These are phyloP conservation scores for Phytophthora pini DNA, from an alignment of 352 stramenopile genomes.

Conservation along the genomic window DNA sequence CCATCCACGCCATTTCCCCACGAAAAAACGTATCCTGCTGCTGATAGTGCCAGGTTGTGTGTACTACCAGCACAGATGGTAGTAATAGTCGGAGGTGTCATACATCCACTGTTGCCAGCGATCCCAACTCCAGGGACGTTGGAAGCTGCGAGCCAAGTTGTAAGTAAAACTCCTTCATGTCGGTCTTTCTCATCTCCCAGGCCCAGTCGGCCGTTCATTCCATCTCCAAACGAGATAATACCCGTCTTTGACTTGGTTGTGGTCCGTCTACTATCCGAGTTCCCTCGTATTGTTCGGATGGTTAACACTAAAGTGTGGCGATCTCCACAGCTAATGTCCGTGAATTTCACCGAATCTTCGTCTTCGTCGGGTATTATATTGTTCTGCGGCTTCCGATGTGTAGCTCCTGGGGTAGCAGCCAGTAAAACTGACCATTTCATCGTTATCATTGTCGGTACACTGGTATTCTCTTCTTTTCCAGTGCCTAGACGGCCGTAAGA, in stretches of 20 bases:
- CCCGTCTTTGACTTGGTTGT: conserved; percentile 33
- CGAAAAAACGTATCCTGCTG: conserved; percentile 63
- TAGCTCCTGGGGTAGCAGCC: background rate
- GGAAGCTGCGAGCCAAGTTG: conserved; percentile 35
- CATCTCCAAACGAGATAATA: conserved; percentile 74
- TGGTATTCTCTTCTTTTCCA: conserved; percentile 29
- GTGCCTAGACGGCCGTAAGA: conserved; percentile 66
- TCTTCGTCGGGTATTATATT: conserved; percentile 12
- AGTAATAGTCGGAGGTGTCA: conserved; percentile 43
- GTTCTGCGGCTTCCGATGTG: conserved; percentile 16
- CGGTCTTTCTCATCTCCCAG: conserved; percentile 61
- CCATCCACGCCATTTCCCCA: conserved; percentile 69
- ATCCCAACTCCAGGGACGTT: conserved; percentile 15
- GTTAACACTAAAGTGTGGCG: conserved; percentile 63
- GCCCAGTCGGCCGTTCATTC: conserved; percentile 70
- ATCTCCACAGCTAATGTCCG: conserved; percentile 71
- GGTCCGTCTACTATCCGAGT: conserved; percentile 6
- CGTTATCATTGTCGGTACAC: conserved; percentile 35
- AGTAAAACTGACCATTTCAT: conserved; percentile 55
- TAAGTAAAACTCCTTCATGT: conserved; percentile 47
- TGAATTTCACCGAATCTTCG: conserved; percentile 55
- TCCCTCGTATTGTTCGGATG: conserved; percentile 1
- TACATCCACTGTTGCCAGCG: conserved; percentile 27
- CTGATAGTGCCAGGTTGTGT: conserved; percentile 61
- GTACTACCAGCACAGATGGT: conserved; percentile 50